Percentiles rank a stretch among this genome's conserved stretches.
phyloP scores from a whole-genome alignment of 2,329 filamentous ascomycete genomes.

The Colletotrichum theobromicola region DNA sequence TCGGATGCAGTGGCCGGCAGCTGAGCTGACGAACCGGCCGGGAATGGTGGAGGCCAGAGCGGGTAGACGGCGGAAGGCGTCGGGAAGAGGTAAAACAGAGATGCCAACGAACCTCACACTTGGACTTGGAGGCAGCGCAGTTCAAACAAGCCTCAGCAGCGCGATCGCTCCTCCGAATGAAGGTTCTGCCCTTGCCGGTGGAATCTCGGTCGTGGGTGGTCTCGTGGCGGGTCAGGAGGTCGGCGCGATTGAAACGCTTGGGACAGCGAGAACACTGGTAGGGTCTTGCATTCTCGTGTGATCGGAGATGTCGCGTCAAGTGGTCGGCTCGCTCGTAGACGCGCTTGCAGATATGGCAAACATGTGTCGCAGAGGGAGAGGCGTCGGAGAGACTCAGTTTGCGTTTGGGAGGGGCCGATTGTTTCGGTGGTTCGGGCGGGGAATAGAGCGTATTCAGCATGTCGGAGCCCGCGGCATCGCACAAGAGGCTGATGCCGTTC shows the following conservation, averaged over 20 bases:
- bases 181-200: slow-evolving; percentile 15
- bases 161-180: slow-evolving; percentile 16
- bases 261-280: slow-evolving; percentile 17
- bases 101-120: slow-evolving; percentile 13
- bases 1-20: not conserved
- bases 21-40: not conserved
- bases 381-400: slow-evolving; percentile 10
- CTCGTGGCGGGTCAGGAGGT: slow-evolving; percentile 18
- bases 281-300: slow-evolving; percentile 17
- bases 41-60: not conserved
- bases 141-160: slow-evolving; percentile 17
- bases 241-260: slow-evolving; percentile 18
- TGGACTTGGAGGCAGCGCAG: slow-evolving; percentile 19
- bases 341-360: slow-evolving; percentile 16
- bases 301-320: slow-evolving; percentile 14
- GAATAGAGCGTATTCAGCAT: slow-evolving; percentile 13
- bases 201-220: slow-evolving; percentile 19
- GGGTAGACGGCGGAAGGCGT: not conserved
- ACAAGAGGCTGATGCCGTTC: slow-evolving; percentile 17
- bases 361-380: slow-evolving; percentile 2
- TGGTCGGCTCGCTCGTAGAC: slow-evolving; percentile 20
- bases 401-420: slow-evolving; percentile 9
- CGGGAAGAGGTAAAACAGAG: not conserved
- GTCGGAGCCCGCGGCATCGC: slow-evolving; percentile 19
- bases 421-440: slow-evolving; percentile 4